These are phyloP conservation scores for Leccinum variicolor DNA, from an alignment of 768 basidiomycete genomes.

Conservation along the genomic window DNA sequence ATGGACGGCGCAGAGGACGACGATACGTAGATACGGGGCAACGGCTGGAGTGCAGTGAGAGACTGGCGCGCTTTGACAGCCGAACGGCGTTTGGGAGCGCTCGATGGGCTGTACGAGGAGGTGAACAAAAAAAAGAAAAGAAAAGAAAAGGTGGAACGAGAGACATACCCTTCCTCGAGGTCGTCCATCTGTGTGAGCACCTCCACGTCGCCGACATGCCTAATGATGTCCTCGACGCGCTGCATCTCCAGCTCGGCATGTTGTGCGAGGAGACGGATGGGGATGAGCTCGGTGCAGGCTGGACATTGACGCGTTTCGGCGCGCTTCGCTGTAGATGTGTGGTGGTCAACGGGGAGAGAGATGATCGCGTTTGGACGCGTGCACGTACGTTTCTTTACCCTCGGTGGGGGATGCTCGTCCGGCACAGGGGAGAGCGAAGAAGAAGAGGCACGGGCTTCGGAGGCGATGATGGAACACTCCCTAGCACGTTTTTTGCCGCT, in stretches of 20 bases:
- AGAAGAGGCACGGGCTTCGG: conserved; percentile 12
- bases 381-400: conserved; percentile 49
- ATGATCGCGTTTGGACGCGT: not conserved
- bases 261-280: conserved; percentile 62
- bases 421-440: conserved; percentile 35
- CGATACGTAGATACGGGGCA: conserved; percentile 24
- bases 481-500: conserved; percentile 52
- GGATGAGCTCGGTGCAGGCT: conserved; percentile 69
- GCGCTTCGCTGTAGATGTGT: conserved; percentile 50
- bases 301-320: conserved; percentile 77
- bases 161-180: conserved; percentile 52
- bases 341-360: not conserved
- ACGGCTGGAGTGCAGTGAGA: conserved; percentile 27
- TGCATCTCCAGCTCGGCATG: conserved; percentile 67
- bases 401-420: conserved; percentile 30
- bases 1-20: conserved; percentile 14
- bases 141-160: not conserved
- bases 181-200: conserved; percentile 47
- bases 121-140: conserved; percentile 11
- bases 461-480: conserved; percentile 8
- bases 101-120: conserved; percentile 23
- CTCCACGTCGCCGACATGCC: conserved; percentile 59
- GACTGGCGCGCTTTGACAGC: conserved; percentile 43
- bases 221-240: conserved; percentile 66
- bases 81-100: conserved; percentile 35